Conservation (phyloP, 2,329 filamentous ascomycete species). For the Phyllosticta citriasiana region DNA sequence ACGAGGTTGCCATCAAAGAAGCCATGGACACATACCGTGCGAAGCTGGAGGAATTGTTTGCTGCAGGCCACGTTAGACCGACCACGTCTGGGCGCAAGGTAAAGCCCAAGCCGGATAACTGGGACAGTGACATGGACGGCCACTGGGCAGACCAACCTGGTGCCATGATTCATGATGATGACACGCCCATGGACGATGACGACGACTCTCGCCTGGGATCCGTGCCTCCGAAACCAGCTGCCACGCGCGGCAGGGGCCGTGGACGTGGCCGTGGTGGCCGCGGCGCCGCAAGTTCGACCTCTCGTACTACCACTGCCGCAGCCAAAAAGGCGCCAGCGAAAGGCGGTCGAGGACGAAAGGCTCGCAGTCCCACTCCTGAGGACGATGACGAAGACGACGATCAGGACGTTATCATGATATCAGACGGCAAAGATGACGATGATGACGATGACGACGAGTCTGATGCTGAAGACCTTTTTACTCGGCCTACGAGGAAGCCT, state of each 20-base stretch:
- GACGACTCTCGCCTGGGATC: conserved; percentile 17
- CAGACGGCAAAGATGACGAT: conserved; percentile 39
- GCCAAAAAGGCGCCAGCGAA: conserved; percentile 27
- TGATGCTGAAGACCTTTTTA: conserved; percentile 20
- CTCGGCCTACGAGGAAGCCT: conserved; percentile 19
- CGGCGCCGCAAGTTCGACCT: conserved; percentile 26
- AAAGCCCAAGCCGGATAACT: conserved; percentile 67
- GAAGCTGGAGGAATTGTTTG: conserved; percentile 61
- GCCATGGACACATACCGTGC: conserved; percentile 65
- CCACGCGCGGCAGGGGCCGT: conserved; percentile 38
- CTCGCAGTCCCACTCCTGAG: conserved; percentile 29
- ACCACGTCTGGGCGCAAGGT: conserved; percentile 44
- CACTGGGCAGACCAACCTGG: conserved; percentile 73
- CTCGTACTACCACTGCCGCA: conserved; percentile 19
- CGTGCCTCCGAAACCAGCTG: conserved; percentile 27
- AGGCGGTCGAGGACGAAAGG: conserved; percentile 30
- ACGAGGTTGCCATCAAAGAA: conserved; percentile 59
- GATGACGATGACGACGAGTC: conserved; percentile 32
- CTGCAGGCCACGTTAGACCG: conserved; percentile 51
- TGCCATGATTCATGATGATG: conserved; percentile 46
- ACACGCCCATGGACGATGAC: conserved; percentile 35
- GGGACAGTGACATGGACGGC: conserved; percentile 86
- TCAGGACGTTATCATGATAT: conserved; percentile 30
- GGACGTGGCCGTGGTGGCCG: conserved; percentile 29
- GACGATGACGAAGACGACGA: conserved; percentile 27